Percentiles rank a stretch among this genome's conserved stretches.
Evolutionary conservation across 2,329 filamentous ascomycete species (phyloP).

Genomic region (Chalara sp.): DNA sequence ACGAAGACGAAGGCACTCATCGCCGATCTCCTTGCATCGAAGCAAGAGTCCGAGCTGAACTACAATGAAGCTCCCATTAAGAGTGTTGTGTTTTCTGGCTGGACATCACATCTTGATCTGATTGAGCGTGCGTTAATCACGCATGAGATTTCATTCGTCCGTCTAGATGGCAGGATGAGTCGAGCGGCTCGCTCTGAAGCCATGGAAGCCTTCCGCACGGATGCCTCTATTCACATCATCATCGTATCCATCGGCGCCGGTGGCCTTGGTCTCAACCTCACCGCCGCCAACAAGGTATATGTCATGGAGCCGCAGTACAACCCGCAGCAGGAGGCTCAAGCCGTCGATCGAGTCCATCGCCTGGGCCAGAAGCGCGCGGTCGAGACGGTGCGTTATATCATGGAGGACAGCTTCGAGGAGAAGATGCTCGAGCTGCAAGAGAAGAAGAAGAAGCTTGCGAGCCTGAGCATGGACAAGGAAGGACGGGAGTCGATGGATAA

Average conservation of each 20-base stretch:
- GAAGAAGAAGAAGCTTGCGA: conserved; percentile 88
- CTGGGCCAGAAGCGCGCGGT: conserved; percentile 87
- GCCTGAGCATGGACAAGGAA: conserved; percentile 68
- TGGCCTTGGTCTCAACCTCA: conserved; percentile 86
- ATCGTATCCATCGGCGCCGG: conserved; percentile 90
- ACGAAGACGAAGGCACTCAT: conserved; percentile 85
- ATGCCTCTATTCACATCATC: conserved; percentile 67
- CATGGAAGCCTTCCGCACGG: conserved; percentile 70
- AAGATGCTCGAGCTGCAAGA: conserved; percentile 85
- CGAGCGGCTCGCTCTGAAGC: conserved; percentile 67
- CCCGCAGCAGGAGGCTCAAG: conserved; percentile 88
- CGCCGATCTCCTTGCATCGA: conserved; percentile 61
- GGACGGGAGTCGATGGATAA: conserved; percentile 24
- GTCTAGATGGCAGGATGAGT: conserved; percentile 88
- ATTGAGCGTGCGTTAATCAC: conserved; percentile 75
- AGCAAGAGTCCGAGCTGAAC: conserved; percentile 52
- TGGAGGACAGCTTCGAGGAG: conserved; percentile 86
- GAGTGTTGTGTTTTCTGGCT: conserved; percentile 91
- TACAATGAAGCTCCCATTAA: conserved; percentile 66
- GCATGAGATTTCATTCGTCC: conserved; percentile 60
- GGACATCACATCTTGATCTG: conserved; percentile 90
- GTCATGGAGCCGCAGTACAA: conserved; percentile 99
- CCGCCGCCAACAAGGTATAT: conserved; percentile 77
- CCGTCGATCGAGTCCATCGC: conserved; percentile 86
- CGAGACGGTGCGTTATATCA: conserved; percentile 81